A percentile compares a stretch with the other conserved stretches of the same genome.
Conservation (phyloP, 805 yeast genomes). For the Vanderwaltozyma verrucispora region DNA sequence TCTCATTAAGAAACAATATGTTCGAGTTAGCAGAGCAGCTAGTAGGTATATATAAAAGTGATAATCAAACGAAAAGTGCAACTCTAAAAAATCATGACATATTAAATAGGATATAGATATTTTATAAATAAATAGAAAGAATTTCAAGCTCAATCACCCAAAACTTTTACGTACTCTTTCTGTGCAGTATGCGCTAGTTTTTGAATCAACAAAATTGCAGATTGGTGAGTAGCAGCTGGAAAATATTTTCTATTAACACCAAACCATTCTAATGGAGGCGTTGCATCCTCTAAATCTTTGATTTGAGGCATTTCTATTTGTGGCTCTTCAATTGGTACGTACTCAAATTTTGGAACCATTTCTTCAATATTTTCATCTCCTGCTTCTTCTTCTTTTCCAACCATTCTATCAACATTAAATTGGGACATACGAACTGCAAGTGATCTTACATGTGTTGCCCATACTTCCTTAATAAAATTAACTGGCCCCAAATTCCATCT, state of each 20-base stretch:
- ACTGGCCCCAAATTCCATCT: slow-evolving; percentile 93
- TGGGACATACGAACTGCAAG: slow-evolving; percentile 48
- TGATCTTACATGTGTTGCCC: slow-evolving; percentile 74
- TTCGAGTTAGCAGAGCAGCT: slow-evolving; percentile 90
- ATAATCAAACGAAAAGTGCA: slow-evolving; percentile 82
- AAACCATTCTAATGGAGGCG: slow-evolving; percentile 98
- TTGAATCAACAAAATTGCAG: slow-evolving; percentile 63
- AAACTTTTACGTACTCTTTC: slow-evolving; percentile 32
- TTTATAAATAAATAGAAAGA: neutral
- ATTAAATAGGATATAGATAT: slow-evolving; percentile 10
- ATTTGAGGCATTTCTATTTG: slow-evolving; percentile 81
- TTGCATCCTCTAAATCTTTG: slow-evolving; percentile 88
- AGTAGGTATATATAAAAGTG: slow-evolving; percentile 90
- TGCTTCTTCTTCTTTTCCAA: slow-evolving; percentile 28
- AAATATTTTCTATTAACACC: slow-evolving; percentile 81
- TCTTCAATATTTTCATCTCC: slow-evolving; percentile 31
- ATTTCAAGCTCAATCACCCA: slow-evolving; percentile 30
- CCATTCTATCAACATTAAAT: slow-evolving; percentile 2
- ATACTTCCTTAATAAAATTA: slow-evolving; percentile 85
- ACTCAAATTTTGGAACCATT: slow-evolving; percentile 32
- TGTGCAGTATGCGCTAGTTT: slow-evolving; percentile 59
- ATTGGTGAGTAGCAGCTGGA: slow-evolving; percentile 80
- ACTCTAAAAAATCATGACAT: slow-evolving; percentile 59
- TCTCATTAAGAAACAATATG: slow-evolving; percentile 93
- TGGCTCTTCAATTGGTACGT: slow-evolving; percentile 59